Evolutionary conservation across 1,284 basidiomycete species (phyloP).

Genomic region (Meripilus lineatus): DNA sequence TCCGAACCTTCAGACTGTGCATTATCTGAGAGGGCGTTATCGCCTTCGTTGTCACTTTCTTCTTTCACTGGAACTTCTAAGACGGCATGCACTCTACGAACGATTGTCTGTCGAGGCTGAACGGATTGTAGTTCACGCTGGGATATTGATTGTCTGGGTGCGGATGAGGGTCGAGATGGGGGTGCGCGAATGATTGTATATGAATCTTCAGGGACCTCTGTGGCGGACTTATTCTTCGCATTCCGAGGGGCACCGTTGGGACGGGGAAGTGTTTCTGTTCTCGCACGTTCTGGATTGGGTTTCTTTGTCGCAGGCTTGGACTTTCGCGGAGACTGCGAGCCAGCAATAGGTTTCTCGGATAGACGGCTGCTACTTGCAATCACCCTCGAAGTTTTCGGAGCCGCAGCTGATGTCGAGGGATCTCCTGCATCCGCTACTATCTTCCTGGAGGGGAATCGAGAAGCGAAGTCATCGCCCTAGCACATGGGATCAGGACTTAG

Average conservation of each 20-base stretch:
- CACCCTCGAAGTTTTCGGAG: neutral
- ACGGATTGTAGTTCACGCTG: conserved; percentile 8
- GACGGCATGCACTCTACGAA: conserved; percentile 40
- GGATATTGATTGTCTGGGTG: conserved; percentile 7
- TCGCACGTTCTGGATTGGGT: no score
- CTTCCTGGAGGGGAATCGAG: no score
- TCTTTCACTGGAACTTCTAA: conserved; percentile 42
- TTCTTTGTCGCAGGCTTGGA: neutral
- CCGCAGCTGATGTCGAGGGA: neutral
- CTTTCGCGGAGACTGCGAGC: neutral
- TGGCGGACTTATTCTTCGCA: no score
- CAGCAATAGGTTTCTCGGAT: no score
- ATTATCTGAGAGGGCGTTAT: conserved; percentile 13
- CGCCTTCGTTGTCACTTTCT: conserved; percentile 27
- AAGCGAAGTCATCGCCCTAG: no score
- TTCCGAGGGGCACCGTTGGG: neutral
- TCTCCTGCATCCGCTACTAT: no score
- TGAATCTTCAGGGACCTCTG: no score
- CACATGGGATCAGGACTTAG: no score
- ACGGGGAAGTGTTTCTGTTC: neutral
- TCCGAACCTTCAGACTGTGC: neutral
- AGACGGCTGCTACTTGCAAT: no score
- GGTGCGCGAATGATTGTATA: no score
- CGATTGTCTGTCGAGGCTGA: conserved; percentile 15
- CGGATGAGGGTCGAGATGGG: neutral